phyloP scores from a whole-genome alignment of 441 rosid genomes.

The Croton laevigatus region DNA sequence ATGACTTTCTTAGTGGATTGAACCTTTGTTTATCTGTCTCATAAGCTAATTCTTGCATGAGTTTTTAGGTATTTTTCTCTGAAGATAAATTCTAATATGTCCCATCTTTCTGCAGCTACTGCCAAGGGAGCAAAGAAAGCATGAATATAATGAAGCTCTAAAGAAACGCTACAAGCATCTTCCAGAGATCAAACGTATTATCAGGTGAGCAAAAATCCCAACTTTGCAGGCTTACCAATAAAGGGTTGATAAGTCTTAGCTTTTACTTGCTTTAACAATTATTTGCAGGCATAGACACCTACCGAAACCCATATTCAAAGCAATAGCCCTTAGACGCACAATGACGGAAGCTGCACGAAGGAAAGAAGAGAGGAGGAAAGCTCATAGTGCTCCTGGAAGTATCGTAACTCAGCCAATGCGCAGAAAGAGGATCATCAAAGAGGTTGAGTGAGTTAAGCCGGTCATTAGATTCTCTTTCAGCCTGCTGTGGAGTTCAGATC shows the following conservation, averaged over 20 bases:
- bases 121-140: conserved; percentile 83
- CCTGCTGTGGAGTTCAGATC: background rate
- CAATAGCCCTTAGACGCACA: conserved; percentile 41
- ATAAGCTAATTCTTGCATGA: background rate
- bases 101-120: too few relatives aligned
- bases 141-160: conserved; percentile 76
- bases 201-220: background rate
- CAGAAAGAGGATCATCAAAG: conserved; percentile 71
- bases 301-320: conserved; percentile 85
- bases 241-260: background rate
- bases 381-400: conserved; percentile 89
- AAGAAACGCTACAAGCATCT: conserved; percentile 90
- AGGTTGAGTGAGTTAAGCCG: conserved; percentile 49
- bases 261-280: conserved; percentile 1
- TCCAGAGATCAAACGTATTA: too few relatives aligned
- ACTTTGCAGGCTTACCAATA: background rate
- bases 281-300: conserved; percentile 81
- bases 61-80: too few relatives aligned
- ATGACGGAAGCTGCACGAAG: too few relatives aligned
- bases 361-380: conserved; percentile 68
- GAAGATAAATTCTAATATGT: conserved; percentile 1
- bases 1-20: background rate
- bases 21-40: background rate
- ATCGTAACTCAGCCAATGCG: conserved; percentile 49
- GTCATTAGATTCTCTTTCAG: background rate